These are phyloP conservation scores for Dendrocalamus latiflorus DNA, from an alignment of 202 grass and related monocot species.

Conservation along the genomic window DNA sequence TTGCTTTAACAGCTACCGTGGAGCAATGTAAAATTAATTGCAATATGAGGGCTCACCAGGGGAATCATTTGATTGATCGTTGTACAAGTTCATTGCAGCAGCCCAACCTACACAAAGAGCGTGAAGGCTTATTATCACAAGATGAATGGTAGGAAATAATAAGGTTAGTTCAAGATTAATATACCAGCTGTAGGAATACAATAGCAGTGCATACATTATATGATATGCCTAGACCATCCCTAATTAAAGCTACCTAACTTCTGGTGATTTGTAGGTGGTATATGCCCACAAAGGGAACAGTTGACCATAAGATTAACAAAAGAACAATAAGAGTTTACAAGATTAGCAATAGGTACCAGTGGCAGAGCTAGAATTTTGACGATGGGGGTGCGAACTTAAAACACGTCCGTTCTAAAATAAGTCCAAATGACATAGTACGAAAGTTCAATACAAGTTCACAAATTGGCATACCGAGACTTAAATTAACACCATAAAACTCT, in stretches of 20 bases:
- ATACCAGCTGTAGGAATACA: not conserved
- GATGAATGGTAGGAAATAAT: not conserved
- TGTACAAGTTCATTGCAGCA: conserved; percentile 45
- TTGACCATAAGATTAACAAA: conserved; percentile 4
- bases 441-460: too few species aligned
- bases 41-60: conserved; percentile 33
- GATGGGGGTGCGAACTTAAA: too few species aligned
- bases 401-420: too few species aligned
- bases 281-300: conserved; percentile 1
- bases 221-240: not conserved
- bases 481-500: too few species aligned
- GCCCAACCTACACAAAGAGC: conserved; percentile 36
- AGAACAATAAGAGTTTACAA: not conserved
- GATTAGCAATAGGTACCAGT: not conserved
- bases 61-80: conserved; percentile 41
- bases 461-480: too few species aligned
- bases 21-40: conserved; percentile 6
- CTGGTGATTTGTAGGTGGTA: not conserved
- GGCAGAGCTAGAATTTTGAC: too few species aligned
- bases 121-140: not conserved
- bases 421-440: too few species aligned
- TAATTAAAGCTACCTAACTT: not conserved
- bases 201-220: not conserved
- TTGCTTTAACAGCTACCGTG: not conserved
- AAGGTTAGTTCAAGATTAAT: not conserved